Evolutionary conservation across 257 asterid species (phyloP).

Genomic region (Solanum neorickii): DNA sequence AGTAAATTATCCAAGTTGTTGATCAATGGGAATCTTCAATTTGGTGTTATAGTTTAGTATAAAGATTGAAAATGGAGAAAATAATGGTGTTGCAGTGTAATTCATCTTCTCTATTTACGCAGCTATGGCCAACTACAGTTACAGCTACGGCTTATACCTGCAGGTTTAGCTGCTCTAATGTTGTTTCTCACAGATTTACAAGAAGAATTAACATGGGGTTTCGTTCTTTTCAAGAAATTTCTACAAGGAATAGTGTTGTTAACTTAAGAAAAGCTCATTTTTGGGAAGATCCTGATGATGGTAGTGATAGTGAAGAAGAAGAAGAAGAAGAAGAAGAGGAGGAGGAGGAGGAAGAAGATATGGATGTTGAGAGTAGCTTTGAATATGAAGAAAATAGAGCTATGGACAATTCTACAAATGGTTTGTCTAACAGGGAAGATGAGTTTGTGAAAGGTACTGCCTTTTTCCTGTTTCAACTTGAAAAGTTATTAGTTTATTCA

Average conservation of each 20-base stretch:
- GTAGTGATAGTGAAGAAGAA: slow-evolving; percentile 56
- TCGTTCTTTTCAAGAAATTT: background rate
- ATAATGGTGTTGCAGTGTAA: background rate
- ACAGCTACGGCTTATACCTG: background rate
- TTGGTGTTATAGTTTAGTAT: background rate
- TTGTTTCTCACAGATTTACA: background rate
- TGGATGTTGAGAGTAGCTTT: slow-evolving; percentile 69
- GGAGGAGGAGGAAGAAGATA: slow-evolving; percentile 31
- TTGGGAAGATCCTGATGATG: slow-evolving; percentile 80
- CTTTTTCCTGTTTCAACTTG: background rate
- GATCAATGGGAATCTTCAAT: background rate
- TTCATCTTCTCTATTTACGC: background rate
- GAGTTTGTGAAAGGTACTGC: slow-evolving; percentile 44
- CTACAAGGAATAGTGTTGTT: background rate
- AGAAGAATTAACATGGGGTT: background rate
- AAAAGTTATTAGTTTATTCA: background rate
- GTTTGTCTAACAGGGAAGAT: slow-evolving; percentile 33
- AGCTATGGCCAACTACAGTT: background rate
- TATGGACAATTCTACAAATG: slow-evolving; percentile 11
- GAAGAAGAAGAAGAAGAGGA: slow-evolving; percentile 30
- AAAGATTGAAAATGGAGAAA: background rate
- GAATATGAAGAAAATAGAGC: slow-evolving; percentile 26
- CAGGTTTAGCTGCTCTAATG: background rate
- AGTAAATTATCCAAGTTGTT: background rate
- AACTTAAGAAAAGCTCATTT: background rate